Conservation (phyloP, 805 yeast genomes). For the Sugiyamaella chiloensis region DNA sequence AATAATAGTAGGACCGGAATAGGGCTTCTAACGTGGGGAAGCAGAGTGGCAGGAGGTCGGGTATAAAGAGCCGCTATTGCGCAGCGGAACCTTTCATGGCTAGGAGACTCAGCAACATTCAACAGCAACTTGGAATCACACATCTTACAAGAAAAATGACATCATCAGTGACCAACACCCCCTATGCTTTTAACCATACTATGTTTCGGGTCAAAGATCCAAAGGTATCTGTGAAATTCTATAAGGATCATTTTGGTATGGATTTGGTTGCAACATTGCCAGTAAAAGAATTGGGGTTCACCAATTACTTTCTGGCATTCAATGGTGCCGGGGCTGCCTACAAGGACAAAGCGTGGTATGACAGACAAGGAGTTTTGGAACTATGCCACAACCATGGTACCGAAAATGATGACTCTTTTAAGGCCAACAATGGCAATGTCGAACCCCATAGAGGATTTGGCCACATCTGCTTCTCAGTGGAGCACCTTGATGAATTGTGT, state of each 20-base stretch:
- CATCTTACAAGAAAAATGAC: neutral
- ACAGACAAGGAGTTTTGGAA: conserved; percentile 70
- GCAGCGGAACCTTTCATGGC: too few relatives aligned
- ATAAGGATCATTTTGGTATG: conserved; percentile 73
- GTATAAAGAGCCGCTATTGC: too few relatives aligned
- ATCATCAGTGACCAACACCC: conserved; percentile 2
- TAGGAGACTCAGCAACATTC: neutral
- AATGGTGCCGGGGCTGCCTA: conserved; percentile 43
- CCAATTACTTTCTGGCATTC: conserved; percentile 66
- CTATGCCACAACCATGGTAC: conserved; percentile 78
- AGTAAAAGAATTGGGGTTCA: conserved; percentile 54
- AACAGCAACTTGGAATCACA: neutral
- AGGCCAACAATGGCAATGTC: conserved; percentile 74
- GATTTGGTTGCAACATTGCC: conserved; percentile 51
- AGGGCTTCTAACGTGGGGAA: too few relatives aligned
- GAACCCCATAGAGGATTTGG: conserved; percentile 91
- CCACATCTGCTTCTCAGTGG: conserved; percentile 85
- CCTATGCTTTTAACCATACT: conserved; percentile 33
- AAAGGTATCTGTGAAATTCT: conserved; percentile 65
- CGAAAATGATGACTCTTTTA: conserved; percentile 54
- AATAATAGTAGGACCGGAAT: too few relatives aligned
- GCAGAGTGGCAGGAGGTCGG: too few relatives aligned
- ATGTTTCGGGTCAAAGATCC: conserved; percentile 83
- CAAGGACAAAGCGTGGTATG: conserved; percentile 37
- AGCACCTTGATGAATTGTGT: conserved; percentile 66